Conservation (phyloP, 2,329 filamentous ascomycete genomes). For the Arthroderma sp. region DNA sequence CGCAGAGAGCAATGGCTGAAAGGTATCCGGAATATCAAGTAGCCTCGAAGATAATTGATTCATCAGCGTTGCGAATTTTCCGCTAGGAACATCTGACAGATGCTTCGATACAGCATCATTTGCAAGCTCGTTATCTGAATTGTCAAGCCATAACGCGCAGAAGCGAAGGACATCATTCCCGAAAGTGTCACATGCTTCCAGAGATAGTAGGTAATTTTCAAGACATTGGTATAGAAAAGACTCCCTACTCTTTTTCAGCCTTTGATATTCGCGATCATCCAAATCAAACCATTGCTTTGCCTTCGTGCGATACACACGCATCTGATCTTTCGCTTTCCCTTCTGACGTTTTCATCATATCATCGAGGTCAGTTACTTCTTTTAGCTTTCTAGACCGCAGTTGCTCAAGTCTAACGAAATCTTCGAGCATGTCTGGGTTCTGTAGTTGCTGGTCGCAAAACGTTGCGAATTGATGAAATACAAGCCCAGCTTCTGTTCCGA, state of each 20-base stretch:
- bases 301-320: conserved; percentile 53
- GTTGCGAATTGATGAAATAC: conserved; percentile 91
- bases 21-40: conserved; percentile 54
- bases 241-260: conserved; percentile 62
- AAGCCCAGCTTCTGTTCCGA: conserved; percentile 64
- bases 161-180: conserved; percentile 86
- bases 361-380: conserved; percentile 65
- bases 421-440: conserved; percentile 71
- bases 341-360: conserved; percentile 42
- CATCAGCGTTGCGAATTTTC: conserved; percentile 86
- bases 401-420: conserved; percentile 72
- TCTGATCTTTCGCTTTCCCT: conserved; percentile 43
- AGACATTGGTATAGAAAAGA: conserved; percentile 79
- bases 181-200: conserved; percentile 75
- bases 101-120: conserved; percentile 64
- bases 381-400: conserved; percentile 65
- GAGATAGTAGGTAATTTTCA: conserved; percentile 80
- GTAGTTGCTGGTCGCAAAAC: conserved; percentile 89
- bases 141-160: conserved; percentile 85
- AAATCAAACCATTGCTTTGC: conserved; percentile 84
- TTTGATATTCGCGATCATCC: conserved; percentile 73
- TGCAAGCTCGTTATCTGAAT: conserved; percentile 61
- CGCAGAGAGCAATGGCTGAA: conserved; percentile 62
- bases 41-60: conserved; percentile 94
- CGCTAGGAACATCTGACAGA: conserved; percentile 64